A percentile compares a stretch with the other conserved stretches of the same genome.
Evolutionary conservation across 495 filamentous ascomycete genomes (phyloP).

Genomic region (Penicillium atrosanguineum): DNA sequence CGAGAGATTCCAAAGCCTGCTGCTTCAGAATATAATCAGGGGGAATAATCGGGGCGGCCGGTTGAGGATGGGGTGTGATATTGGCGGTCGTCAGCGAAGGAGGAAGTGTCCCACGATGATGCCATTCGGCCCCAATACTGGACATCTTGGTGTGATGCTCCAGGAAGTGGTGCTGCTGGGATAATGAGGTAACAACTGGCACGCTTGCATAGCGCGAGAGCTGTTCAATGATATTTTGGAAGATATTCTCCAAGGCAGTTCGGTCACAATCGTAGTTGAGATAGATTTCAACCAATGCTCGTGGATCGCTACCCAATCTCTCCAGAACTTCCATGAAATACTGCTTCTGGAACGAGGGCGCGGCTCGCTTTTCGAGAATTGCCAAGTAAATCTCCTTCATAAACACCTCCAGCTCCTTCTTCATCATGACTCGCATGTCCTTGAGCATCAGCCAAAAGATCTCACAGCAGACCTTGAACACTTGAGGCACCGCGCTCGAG

Average conservation of each 20-base stretch:
- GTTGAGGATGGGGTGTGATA: constrained; percentile 48
- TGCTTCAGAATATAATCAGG: constrained; percentile 86
- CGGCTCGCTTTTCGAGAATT: constrained; percentile 82
- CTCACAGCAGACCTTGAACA: constrained; percentile 95
- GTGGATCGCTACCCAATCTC: constrained; percentile 77
- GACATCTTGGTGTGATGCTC: constrained; percentile 66
- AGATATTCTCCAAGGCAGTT: constrained; percentile 92
- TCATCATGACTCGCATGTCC: constrained; percentile 88
- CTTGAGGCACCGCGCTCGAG: constrained; percentile 80
- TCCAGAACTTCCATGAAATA: constrained; percentile 86
- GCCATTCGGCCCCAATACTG: constrained; percentile 68
- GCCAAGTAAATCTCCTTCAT: constrained; percentile 96
- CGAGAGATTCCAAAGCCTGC: constrained; percentile 80
- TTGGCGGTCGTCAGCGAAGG: constrained; percentile 79
- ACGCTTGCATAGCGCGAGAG: constrained; percentile 77
- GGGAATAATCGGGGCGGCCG: constrained; percentile 62
- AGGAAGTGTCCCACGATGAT: constrained; percentile 75
- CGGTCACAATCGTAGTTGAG: constrained; percentile 98
- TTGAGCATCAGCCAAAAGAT: constrained; percentile 98
- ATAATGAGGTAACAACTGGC: constrained; percentile 65
- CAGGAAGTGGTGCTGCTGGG: constrained; percentile 81
- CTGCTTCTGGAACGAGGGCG: constrained; percentile 85
- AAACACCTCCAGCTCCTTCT: constrained; percentile 99
- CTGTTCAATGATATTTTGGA: constrained; percentile 90
- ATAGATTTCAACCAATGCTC: constrained; percentile 91